Conservation (phyloP, 805 yeast species). For the Zygosaccharomyces lentus region DNA sequence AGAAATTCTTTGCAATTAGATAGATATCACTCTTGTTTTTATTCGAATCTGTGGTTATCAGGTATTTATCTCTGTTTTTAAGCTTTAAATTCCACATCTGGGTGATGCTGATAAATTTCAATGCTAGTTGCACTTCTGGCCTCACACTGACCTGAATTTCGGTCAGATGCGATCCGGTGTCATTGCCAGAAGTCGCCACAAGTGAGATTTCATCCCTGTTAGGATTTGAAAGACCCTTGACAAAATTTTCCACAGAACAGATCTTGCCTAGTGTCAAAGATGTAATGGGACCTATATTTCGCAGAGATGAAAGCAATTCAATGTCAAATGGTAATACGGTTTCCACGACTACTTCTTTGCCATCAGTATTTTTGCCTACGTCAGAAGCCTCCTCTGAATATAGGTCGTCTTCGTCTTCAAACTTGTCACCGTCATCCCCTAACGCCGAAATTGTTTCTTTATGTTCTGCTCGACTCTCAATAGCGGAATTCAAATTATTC, state of each 20-base stretch:
- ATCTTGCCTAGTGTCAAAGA: constrained; percentile 61
- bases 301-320: constrained; percentile 47
- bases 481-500: constrained; percentile 29
- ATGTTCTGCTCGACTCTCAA: constrained; percentile 36
- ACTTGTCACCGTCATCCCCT: constrained; percentile 34
- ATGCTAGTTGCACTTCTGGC: constrained; percentile 62
- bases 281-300: constrained; percentile 70
- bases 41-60: constrained; percentile 66
- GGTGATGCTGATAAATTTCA: constrained; percentile 67
- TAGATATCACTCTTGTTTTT: constrained; percentile 66
- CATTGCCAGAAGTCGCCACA: constrained; percentile 66
- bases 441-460: constrained; percentile 47
- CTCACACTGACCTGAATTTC: constrained; percentile 64
- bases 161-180: constrained; percentile 49
- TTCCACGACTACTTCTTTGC: constrained; percentile 19
- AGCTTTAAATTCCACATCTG: constrained; percentile 66
- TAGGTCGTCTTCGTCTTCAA: constrained; percentile 32
- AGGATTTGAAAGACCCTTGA: constrained; percentile 66
- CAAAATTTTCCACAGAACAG: constrained; percentile 46
- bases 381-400: constrained; percentile 25
- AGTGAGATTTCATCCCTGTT: constrained; percentile 61
- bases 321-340: constrained; percentile 38
- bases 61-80: constrained; percentile 46
- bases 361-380: constrained; percentile 7
- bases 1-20: constrained; percentile 56